Evolutionary conservation across 306 rosid genomes (phyloP), one percentile per base, ranked within the genome.

Genomic region (Pachyrhizus erosus): DNA sequence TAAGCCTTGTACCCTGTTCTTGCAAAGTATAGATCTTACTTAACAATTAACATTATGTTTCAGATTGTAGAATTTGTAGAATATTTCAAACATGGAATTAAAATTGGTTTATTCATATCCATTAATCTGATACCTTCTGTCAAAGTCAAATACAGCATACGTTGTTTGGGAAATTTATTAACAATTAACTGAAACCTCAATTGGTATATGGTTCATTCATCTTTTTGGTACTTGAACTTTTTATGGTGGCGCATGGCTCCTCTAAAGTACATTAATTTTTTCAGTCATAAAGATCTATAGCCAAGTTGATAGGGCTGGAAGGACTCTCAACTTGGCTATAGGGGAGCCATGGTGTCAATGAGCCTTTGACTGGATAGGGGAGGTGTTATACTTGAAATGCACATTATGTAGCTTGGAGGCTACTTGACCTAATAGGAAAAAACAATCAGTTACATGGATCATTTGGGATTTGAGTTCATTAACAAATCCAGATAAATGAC

Each of bases 401-500:
- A 61, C 2, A 1, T 39, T 39, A 58, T 12, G 7, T 45, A 6
- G 21, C 62, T 75, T 8, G 39, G 46, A 40, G 27, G 62, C 33
- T 13, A 43, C 43, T 27, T 40, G 45, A 58, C 54, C 9, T 21
- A 26, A 60, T 58, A 17, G 27, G 31, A 17, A 57, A 20, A 8
- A 18, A n/a, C n/a, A 29, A 9, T 27, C 24, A 12, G 29, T n/a
- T 40, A 9, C 57, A 14, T 64, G 75, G 26, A 73, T 18, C 23
- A 8, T 24, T 73, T 37, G 62, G 67, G 78, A 26, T 83, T 73
- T 42, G 39, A 64, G 13, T 51, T 10, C 60, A 4, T 48, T 45
- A 69, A 57, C 5, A 24, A 27, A 2, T 2, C 9, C 6, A 2
- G 51, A 23, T 7, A 51, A 58, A 46, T 45, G 39, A 42, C 12